phyloP scores from a whole-genome alignment of 1,284 basidiomycete genomes.

The Trametes pubescens region DNA sequence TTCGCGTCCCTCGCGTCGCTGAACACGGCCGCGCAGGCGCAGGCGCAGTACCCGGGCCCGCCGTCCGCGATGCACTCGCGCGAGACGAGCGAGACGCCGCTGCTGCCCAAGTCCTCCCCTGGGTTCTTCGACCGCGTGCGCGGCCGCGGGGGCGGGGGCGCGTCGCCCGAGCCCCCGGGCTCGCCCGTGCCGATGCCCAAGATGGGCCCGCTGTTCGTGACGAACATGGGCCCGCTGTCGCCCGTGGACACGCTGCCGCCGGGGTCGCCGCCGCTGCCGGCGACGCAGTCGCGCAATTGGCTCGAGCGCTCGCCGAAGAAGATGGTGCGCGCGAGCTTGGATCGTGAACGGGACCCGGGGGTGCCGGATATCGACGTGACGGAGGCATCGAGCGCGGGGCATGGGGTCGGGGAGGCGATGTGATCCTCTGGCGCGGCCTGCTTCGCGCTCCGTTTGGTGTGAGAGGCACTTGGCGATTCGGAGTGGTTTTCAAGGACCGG shows the following conservation, averaged over 20 bases:
- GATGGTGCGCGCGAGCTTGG: slow-evolving; percentile 24
- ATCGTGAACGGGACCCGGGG: slow-evolving; percentile 15
- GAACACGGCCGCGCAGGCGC: background rate
- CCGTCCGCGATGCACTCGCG: slow-evolving; percentile 28
- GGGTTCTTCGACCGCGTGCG: slow-evolving; percentile 16
- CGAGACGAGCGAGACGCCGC: slow-evolving; percentile 32
- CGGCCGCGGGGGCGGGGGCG: background rate
- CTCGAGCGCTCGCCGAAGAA: slow-evolving; percentile 38
- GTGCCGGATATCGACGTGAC: slow-evolving; percentile 22
- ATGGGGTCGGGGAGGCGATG: slow-evolving; percentile 29
- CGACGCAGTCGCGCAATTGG: slow-evolving; percentile 28
- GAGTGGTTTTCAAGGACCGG: background rate
- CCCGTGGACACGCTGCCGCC: slow-evolving; percentile 29
- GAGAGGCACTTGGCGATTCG: background rate
- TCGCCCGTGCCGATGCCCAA: slow-evolving; percentile 29
- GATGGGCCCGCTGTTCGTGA: slow-evolving; percentile 35
- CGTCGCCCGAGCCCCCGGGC: slow-evolving; percentile 25
- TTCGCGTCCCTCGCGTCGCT: slow-evolving; percentile 26
- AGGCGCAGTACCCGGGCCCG: slow-evolving; percentile 9
- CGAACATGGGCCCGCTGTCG: slow-evolving; percentile 39
- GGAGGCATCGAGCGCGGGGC: slow-evolving; percentile 28
- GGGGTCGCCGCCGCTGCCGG: slow-evolving; percentile 19
- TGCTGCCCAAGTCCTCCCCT: slow-evolving; percentile 19
- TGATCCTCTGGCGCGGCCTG: slow-evolving; percentile 3
- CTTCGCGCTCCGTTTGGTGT: background rate